Conservation (phyloP, 768 basidiomycete species). For the Pholiota molesta region DNA sequence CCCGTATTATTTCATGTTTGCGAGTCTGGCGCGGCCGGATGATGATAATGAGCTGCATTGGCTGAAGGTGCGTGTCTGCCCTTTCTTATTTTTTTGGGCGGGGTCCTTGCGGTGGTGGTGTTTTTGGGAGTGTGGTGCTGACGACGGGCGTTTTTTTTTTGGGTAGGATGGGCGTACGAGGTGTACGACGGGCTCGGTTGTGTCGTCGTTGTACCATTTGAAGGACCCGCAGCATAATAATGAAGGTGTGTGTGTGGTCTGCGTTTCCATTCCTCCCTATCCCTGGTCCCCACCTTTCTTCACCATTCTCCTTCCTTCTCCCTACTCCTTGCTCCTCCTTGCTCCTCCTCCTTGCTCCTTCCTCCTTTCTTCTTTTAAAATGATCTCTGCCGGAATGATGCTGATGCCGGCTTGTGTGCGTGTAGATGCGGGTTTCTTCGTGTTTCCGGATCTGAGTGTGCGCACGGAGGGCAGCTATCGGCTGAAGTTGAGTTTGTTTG, state of each 20-base stretch:
- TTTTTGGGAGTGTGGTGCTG: not conserved
- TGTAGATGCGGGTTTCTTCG: conserved; percentile 87
- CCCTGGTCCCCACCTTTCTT: too few relatives aligned
- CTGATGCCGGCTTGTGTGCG: not conserved
- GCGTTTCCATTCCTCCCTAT: too few relatives aligned
- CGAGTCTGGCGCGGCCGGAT: conserved; percentile 85
- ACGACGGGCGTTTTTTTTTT: conserved; percentile 8
- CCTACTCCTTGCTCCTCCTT: too few relatives aligned
- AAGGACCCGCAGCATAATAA: conserved; percentile 66
- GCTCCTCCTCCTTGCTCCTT: not conserved
- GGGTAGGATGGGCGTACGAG: conserved; percentile 83
- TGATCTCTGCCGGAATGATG: not conserved
- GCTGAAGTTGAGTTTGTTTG: conserved; percentile 73
- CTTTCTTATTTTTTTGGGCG: not conserved
- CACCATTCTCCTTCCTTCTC: too few relatives aligned
- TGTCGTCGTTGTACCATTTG: conserved; percentile 88
- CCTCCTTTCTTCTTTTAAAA: not conserved
- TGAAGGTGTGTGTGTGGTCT: conserved; percentile 35
- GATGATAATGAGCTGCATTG: conserved; percentile 89
- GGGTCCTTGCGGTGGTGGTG: too few relatives aligned
- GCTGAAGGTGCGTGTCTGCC: conserved; percentile 50
- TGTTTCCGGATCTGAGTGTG: conserved; percentile 93
- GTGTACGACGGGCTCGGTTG: conserved; percentile 89
- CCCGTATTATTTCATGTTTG: conserved; percentile 97
- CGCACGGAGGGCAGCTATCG: conserved; percentile 91